Evolutionary conservation across 2,329 filamentous ascomycete species (phyloP).

Genomic region (Ceratocystis colombiana): DNA sequence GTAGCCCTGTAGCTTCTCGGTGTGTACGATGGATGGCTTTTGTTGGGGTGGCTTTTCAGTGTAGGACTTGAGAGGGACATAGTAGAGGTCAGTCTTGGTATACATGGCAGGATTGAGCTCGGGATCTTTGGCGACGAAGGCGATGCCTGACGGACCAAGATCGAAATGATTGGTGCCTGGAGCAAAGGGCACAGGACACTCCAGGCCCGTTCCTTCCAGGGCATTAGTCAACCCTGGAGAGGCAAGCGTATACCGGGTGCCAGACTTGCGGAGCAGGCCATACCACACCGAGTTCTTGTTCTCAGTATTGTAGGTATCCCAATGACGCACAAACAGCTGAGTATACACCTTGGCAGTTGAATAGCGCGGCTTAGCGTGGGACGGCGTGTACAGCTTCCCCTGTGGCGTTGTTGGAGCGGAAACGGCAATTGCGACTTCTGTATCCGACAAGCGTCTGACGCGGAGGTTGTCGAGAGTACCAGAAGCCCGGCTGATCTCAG

Average conservation of each 20-base stretch:
- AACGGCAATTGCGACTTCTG: conserved; percentile 45
- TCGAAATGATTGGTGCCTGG: conserved; percentile 76
- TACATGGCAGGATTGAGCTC: conserved; percentile 59
- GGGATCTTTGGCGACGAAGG: conserved; percentile 68
- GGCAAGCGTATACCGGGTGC: conserved; percentile 35
- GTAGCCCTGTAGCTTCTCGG: conserved; percentile 53
- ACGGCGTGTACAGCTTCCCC: conserved; percentile 58
- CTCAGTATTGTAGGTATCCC: conserved; percentile 64
- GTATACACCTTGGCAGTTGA: conserved; percentile 63
- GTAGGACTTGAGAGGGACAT: conserved; percentile 55
- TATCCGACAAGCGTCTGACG: conserved; percentile 41
- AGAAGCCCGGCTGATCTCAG: conserved; percentile 27
- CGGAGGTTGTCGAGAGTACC: conserved; percentile 52
- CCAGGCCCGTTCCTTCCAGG: conserved; percentile 48
- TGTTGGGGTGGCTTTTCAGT: conserved; percentile 38
- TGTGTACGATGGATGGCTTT: conserved; percentile 38
- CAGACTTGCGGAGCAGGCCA: conserved; percentile 43
- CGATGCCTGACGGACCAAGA: conserved; percentile 53
- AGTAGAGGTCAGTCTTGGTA: conserved; percentile 75
- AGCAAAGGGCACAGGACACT: conserved; percentile 64
- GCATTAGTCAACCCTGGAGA: conserved; percentile 49
- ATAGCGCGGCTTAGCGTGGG: conserved; percentile 47
- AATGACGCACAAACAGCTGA: conserved; percentile 68
- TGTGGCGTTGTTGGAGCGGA: conserved; percentile 57
- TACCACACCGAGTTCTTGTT: conserved; percentile 67